Percentiles rank a stretch among this genome's conserved stretches.
Evolutionary conservation across 352 stramenopile genomes (phyloP).

Genomic region (Globisporangium recalcitrans): DNA sequence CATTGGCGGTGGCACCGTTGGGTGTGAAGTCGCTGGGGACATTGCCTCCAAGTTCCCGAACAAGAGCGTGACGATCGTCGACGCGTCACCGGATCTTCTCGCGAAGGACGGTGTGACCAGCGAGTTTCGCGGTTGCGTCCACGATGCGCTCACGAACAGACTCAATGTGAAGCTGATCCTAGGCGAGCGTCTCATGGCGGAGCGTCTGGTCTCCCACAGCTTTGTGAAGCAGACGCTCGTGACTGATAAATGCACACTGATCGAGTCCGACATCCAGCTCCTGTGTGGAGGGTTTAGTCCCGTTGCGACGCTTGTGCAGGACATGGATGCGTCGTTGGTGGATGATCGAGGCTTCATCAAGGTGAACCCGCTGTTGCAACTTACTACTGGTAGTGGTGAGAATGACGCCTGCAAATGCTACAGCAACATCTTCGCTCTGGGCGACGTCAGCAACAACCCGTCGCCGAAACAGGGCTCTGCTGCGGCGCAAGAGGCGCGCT

Average conservation of each 20-base stretch:
- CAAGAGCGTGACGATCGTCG: background rate
- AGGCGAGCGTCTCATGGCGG: background rate
- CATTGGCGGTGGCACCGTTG: background rate
- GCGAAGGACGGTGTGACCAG: background rate
- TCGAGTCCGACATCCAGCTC: constrained; percentile 5
- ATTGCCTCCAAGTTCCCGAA: constrained; percentile 2
- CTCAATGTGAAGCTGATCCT: constrained; percentile 3
- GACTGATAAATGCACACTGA: background rate
- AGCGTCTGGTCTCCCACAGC: background rate
- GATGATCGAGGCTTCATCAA: background rate
- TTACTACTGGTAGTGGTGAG: background rate
- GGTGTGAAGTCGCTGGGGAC: constrained; percentile 1
- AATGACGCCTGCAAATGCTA: background rate
- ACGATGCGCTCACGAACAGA: background rate
- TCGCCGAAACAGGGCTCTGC: background rate
- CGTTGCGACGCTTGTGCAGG: background rate
- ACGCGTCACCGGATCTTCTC: background rate
- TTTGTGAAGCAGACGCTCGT: background rate
- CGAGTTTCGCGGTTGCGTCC: background rate
- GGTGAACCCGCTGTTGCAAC: background rate
- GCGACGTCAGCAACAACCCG: background rate
- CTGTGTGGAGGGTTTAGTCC: background rate
- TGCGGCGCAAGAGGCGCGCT: background rate
- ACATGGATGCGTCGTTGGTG: background rate
- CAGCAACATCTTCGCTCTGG: background rate